Percentiles rank a stretch among this genome's conserved stretches.
Conservation (phyloP, 768 basidiomycete species). For the Trametes coccinea region DNA sequence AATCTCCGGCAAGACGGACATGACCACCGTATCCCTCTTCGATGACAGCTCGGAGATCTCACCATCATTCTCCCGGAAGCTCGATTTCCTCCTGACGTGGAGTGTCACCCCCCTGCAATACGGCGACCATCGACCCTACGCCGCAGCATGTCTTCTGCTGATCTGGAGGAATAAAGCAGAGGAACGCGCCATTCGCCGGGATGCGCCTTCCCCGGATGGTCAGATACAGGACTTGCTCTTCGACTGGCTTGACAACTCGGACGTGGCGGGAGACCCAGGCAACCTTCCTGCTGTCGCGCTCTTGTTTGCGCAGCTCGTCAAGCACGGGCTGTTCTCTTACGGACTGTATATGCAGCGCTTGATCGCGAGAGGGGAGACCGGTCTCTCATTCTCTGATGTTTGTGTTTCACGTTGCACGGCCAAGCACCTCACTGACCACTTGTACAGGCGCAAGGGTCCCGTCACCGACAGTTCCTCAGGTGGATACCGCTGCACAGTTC, state of each 20-base stretch:
- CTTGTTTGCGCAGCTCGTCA: conserved; percentile 71
- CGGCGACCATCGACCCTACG: conserved; percentile 79
- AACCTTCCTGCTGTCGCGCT: conserved; percentile 64
- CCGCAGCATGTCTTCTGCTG: conserved; percentile 66
- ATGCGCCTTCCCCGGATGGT: conserved; percentile 57
- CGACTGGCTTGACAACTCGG: conserved; percentile 75
- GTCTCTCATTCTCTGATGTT: conserved; percentile 53
- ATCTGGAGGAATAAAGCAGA: conserved; percentile 62
- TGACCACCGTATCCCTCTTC: conserved; percentile 61
- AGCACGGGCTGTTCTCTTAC: conserved; percentile 72
- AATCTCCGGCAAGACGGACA: conserved; percentile 63
- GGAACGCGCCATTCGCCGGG: conserved; percentile 63
- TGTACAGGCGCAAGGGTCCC: conserved; percentile 48
- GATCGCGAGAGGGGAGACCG: conserved; percentile 75
- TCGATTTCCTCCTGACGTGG: conserved; percentile 79
- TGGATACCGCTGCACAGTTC: conserved; percentile 71
- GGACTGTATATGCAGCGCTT: conserved; percentile 74
- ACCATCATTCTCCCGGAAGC: conserved; percentile 59
- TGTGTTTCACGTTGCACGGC: not conserved
- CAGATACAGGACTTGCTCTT: conserved; percentile 77
- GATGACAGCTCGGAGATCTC: conserved; percentile 41
- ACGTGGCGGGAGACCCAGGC: conserved; percentile 54
- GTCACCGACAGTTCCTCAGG: conserved; percentile 67
- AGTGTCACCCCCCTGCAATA: conserved; percentile 78
- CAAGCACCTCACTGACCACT: not conserved